Evolutionary conservation across 2,329 filamentous ascomycete genomes (phyloP).

Genomic region (Cadophora sp.): DNA sequence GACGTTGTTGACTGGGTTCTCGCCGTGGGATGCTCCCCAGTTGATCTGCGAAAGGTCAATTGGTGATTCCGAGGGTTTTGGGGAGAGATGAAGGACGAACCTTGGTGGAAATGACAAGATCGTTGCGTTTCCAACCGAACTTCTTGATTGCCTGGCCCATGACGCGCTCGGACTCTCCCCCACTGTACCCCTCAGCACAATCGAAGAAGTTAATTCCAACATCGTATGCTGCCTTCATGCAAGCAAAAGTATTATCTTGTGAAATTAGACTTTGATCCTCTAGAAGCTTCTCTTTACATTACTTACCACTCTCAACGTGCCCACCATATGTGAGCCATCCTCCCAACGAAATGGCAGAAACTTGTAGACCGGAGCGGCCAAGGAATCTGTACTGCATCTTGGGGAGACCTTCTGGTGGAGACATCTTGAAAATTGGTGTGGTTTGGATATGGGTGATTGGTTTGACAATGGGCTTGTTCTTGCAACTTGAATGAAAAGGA

Average conservation of each 20-base stretch:
- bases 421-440: slow-evolving; percentile 31
- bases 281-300: not conserved
- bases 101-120: slow-evolving; percentile 64
- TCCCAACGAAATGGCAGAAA: slow-evolving; percentile 75
- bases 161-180: slow-evolving; percentile 58
- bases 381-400: slow-evolving; percentile 76
- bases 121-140: slow-evolving; percentile 62
- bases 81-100: slow-evolving; percentile 36
- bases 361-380: slow-evolving; percentile 74
- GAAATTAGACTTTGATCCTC: slow-evolving; percentile 19
- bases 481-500: not conserved
- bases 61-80: not conserved
- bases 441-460: not conserved
- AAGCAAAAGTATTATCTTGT: slow-evolving; percentile 62
- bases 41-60: slow-evolving; percentile 56
- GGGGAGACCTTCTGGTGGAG: slow-evolving; percentile 50
- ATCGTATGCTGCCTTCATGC: slow-evolving; percentile 66
- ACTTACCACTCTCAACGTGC: slow-evolving; percentile 68
- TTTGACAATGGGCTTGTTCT: slow-evolving; percentile 5
- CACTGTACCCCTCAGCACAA: slow-evolving; percentile 60
- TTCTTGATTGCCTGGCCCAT: slow-evolving; percentile 64
- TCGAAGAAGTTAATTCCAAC: slow-evolving; percentile 65
- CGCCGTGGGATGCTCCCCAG: slow-evolving; percentile 66
- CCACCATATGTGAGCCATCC: slow-evolving; percentile 79
- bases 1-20: slow-evolving; percentile 69